These are phyloP conservation scores for Tephrocybe sp. DNA, from an alignment of 768 basidiomycete genomes.

Conservation along the genomic window DNA sequence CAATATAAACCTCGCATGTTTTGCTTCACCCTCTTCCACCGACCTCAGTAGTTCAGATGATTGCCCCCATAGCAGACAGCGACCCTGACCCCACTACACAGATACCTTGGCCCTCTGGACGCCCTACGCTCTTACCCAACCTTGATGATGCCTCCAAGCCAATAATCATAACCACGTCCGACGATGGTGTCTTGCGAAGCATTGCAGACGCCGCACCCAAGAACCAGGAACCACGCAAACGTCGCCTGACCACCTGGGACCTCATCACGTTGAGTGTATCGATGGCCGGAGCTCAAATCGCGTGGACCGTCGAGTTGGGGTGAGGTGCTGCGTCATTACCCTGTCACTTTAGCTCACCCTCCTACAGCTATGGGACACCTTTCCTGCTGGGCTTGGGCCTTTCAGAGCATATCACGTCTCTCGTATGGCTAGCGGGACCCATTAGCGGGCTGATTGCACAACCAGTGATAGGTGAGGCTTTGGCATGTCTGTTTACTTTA, in stretches of 20 bases:
- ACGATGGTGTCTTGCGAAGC: constrained; percentile 11
- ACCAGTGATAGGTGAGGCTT: constrained; percentile 83
- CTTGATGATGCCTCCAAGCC: constrained; percentile 2
- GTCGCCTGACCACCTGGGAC: constrained; percentile 57
- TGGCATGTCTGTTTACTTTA: constrained; percentile 10
- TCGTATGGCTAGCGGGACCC: constrained; percentile 95
- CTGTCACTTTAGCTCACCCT: constrained; percentile 13
- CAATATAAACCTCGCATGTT: constrained; percentile 17
- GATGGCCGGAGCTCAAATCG: constrained; percentile 93
- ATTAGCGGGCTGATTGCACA: constrained; percentile 95
- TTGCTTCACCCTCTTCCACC: constrained; percentile 16
- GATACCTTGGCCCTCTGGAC: constrained; percentile 67
- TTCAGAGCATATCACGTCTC: constrained; percentile 85
- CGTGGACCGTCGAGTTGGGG: constrained; percentile 96
- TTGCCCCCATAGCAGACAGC: constrained; percentile 57
- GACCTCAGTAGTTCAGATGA: constrained; percentile 38
- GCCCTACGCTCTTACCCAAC: constrained; percentile 22
- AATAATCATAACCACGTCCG: constrained; percentile 4
- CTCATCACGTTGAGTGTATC: constrained; percentile 83
- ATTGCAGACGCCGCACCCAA: constrained; percentile 15
- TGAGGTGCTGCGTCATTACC: constrained; percentile 33
- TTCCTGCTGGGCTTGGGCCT: constrained; percentile 72
- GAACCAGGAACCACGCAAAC: constrained; percentile 27
- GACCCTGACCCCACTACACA: constrained; percentile 77
- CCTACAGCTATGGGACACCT: constrained; percentile 88